Evolutionary conservation across 169 alveolate genomes (phyloP), one percentile per base, ranked within the genome.

Genomic region (Amoebophrya sp.): DNA sequence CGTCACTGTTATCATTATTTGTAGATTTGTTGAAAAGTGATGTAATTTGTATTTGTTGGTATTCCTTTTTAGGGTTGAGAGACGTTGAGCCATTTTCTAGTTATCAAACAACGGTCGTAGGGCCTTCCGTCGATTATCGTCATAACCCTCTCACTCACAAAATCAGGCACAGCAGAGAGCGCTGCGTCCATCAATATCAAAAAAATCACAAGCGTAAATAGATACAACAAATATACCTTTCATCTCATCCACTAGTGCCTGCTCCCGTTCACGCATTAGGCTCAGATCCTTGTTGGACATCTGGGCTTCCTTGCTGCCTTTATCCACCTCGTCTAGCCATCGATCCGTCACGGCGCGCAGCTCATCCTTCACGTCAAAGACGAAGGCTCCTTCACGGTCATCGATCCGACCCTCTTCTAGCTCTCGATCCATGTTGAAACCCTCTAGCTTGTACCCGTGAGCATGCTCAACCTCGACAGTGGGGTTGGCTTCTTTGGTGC

Each of bases 371-470:
- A 26, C 33, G 83, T 65, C 83, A 36, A 65, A 65, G 2, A 6
- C 33, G 83, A 65, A 65, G 33, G 26, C 83, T 29, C 83, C 83
- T 36, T 65, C 83, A 6, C 33, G 33, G 2, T 65, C 83, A 36
- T 65, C 83, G 83, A 65, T 26, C 83, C 83, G 83, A 6, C 83
- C 83, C 33, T 65, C 83, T 36, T 65, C 83, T 36, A 65, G 18
- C 83, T 65, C 83, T 29, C 83, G 83, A 36, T 65, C 83, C 83
- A 65, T 6, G 83, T 65, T 65, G 83, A 65, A 65, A 18, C 39
- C 83, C 83, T 65, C 83, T 36, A 65, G 83, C 83, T 36, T 29
- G 83, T 65, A 65, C 83, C 83, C 83, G 2, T 6, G 83, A 6
- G 18, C 83, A 1, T 6, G 36, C 33, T 65, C 83, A 6, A 29